These are phyloP conservation scores for Lactarius sp. DNA, from an alignment of 768 basidiomycete species.

Conservation along the genomic window DNA sequence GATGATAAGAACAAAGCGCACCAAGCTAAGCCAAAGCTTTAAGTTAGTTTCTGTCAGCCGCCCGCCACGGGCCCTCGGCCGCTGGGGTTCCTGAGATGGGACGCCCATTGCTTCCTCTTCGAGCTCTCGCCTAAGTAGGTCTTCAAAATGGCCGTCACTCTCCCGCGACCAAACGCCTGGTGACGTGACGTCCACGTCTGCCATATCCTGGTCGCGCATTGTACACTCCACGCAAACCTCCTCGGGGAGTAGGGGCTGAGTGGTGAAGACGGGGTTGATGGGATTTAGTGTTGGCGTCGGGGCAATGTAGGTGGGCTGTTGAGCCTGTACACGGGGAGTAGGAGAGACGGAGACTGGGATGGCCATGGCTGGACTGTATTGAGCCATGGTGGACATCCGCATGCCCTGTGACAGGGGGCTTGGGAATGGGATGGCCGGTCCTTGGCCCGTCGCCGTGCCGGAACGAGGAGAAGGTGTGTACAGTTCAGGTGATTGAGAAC, in stretches of 20 bases:
- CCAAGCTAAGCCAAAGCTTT: constrained; percentile 74
- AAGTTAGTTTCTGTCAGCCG: constrained; percentile 72
- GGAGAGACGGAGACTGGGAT: constrained; percentile 59
- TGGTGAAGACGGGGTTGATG: constrained; percentile 57
- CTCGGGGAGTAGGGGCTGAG: constrained; percentile 45
- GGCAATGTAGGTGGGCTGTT: constrained; percentile 74
- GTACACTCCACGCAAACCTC: constrained; percentile 96
- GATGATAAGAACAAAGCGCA: constrained; percentile 36
- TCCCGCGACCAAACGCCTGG: constrained; percentile 89
- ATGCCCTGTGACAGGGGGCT: constrained; percentile 7
- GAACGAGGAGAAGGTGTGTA: constrained; percentile 8
- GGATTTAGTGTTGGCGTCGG: constrained; percentile 48
- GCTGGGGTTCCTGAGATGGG: constrained; percentile 47
- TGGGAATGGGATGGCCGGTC: constrained; percentile 1
- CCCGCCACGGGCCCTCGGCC: constrained; percentile 62
- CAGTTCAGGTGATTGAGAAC: constrained; percentile 4
- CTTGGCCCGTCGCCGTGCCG: neutral
- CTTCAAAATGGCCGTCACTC: constrained; percentile 78
- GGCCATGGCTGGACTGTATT: constrained; percentile 24
- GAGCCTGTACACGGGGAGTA: constrained; percentile 60
- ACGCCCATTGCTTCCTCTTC: constrained; percentile 59
- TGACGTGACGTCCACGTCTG: constrained; percentile 83
- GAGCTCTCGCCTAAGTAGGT: constrained; percentile 64
- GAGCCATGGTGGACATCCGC: constrained; percentile 8
- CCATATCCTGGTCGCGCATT: constrained; percentile 99